Evolutionary conservation across 176 grass and related monocot species (phyloP), one percentile per base, ranked within the genome.

Genomic region (Juncus inflexus): DNA sequence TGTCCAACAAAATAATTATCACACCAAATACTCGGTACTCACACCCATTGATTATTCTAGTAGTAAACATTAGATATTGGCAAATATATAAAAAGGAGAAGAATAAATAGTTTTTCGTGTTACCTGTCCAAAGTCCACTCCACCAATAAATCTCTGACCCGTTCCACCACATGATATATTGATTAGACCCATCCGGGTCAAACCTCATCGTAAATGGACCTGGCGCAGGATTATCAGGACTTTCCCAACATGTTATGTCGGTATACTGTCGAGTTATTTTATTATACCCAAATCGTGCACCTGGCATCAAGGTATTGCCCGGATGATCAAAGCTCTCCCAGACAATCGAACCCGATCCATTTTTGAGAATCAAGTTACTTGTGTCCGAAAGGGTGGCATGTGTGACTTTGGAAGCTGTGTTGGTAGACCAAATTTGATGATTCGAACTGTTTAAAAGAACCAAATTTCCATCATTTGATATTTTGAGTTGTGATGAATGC

Each of bases 381-480:
- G 14, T 62, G 62, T 89, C 78, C 58, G 40, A 81, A 2, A 63
- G 52, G 6, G 61, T 63, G 40, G 38, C 12, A 11, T 65, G 69
- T 5, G 62, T 49, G 57, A 7, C 2, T 35, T 5, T 9, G 3
- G 14, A 40, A 61, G 10, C 66, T 13, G 69, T 15, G 16, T 75
- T 70, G 14, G 77, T 78, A 6, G 86, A 81, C 81, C 86, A 89
- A 13, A 89, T 52, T 14, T 69, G 16, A 42, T n/a, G 41, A 5
- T 66, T 51, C 51, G 19, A 50, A 13, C 59, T 60, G 61, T 81
- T 58, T 49, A 47, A 50, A 60, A 89, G 70, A 15, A 59, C 70
- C 7, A 81, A 65, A 70, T 84, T 81, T 52, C 86, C 77, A 15
- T 80, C 67, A 8, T 40, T 40, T 3, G 77, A 71, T 4, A 84